Evolutionary conservation across 2,329 filamentous ascomycete species (phyloP).

Genomic region (Grosmannia serpens): DNA sequence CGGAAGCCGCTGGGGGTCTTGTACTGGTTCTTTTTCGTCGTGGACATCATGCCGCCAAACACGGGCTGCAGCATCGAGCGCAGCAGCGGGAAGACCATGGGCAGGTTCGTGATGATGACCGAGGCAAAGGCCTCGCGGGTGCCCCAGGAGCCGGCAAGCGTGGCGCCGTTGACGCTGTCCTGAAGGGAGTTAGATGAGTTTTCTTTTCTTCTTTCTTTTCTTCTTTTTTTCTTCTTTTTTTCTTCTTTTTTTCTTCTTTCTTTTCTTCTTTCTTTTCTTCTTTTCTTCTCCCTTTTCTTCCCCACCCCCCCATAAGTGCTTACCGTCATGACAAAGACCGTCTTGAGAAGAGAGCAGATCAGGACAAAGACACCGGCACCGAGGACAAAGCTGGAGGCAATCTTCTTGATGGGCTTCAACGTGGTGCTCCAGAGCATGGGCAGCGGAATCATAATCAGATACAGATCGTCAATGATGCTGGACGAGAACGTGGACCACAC

Average conservation of each 20-base stretch:
- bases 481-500: conserved; percentile 35
- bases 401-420: conserved; percentile 21
- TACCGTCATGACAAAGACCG: conserved; percentile 21
- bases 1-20: conserved; percentile 23
- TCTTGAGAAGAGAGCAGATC: conserved; percentile 22
- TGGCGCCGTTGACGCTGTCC: conserved; percentile 21
- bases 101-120: conserved; percentile 26
- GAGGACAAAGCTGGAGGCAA: conserved; percentile 21
- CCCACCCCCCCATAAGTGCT: conserved; percentile 1
- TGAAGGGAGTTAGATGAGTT: conserved; percentile 3
- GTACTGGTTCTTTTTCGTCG: conserved; percentile 18
- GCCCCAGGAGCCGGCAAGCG: conserved; percentile 22
- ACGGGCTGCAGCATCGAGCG: conserved; percentile 24
- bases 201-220: too few species aligned
- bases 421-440: conserved; percentile 28
- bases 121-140: conserved; percentile 28
- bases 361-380: conserved; percentile 24
- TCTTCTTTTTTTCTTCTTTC: neutral
- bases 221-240: too few species aligned
- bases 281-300: too few species aligned
- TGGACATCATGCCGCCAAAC: conserved; percentile 24
- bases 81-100: conserved; percentile 30
- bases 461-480: conserved; percentile 39
- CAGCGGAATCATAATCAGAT: conserved; percentile 41
- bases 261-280: too few species aligned